Base-by-base conservation (phyloP, 257 asterid species). In the Solanum peruvianum region DNA sequence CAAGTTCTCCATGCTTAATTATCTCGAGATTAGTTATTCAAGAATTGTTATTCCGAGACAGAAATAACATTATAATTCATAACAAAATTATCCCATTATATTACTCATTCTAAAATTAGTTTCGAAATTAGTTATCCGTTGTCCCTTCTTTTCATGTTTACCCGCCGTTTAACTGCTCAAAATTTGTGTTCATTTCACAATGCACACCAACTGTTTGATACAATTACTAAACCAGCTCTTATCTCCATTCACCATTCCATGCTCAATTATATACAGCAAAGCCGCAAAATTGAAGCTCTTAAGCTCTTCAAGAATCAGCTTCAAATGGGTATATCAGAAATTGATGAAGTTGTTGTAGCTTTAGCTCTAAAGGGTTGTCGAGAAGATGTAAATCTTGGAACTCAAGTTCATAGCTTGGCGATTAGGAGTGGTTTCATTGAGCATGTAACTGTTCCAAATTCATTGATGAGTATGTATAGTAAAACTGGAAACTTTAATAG, bases 401-500 rank as follows among this genome's bases (percentile, higher is more conserved):
- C 88, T 81, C 97, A 95, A 86, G 88, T 95, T 81, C 99, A 95
- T 60, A 94, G 97, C 21, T 92, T 94, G 45, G 91, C 93, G 0
- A 76, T 93, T n/a, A 89, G 85, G 20, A 89, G 94, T 6, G 98
- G 96, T 52, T 91, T 90, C 66, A 71, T 86, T 62, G 64, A 62
- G 47, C 87, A 86, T 47, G 89, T 92, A 72, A 89, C 92, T 9
- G 98, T 95, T 7, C 92, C 94, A 33, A 96, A 97, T 93, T 95
- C 99, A 12, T 88, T 97, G 88, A 97, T 95, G 98, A 95, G 92
- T 86, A 82, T 97, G 95, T 95, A 94, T 90, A 89, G 91, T 86
- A 97, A 93, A 85, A 94, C 95, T 18, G 88, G 92, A 47, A 87
- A 90, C 69, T 89, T 89, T 39, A 64, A 86, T 89, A 85, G 25